Base-by-base conservation (phyloP, 2,329 filamentous ascomycete genomes). In the Venturiaceae sp. region DNA sequence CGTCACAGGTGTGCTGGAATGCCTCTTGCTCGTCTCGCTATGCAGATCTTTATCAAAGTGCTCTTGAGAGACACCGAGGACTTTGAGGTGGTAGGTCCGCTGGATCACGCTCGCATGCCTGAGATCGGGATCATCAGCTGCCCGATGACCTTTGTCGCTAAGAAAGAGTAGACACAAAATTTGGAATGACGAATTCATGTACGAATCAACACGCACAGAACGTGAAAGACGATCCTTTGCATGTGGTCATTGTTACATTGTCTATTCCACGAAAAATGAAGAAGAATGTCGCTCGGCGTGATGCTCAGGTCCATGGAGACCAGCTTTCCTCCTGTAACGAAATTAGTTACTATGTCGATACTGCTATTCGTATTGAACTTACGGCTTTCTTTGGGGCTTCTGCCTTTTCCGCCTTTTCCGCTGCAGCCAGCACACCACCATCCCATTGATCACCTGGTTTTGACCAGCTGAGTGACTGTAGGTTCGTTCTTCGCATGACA, bases 101-200 rank as follows among this genome's bases (percentile, higher is more conserved):
- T 59, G 26, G 52, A 59, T 6, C 59, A 28, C 21, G 58, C 53
- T 23, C 23, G 57, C 7, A 59, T 58, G 57, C 54, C 57, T 30
- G 57, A 59, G 34, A 36, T 59, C 13, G 58, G 58, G 2, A 36
- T 58, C 23, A 58, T 59, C 23, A 58, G 36, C 26, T 59, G 54
- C 21, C 54, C 58, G 4, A 23, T 59, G 37, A 46, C 23, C 13
- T 57, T 59, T 55, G 50, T 47, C 23, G 44, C 44, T 6, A n/a
- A 47, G 11, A 30, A 46, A 26, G 44, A 47, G 23, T 3, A 30
- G 26, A 21, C 1, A 30, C n/a, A 3, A 16, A 50, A 23, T 1
- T 30, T 8, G 3, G 5, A 14, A 13, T 26, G n/a, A 26, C 9
- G 41, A 30, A 16, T 30, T 7, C 4, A 13, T 30, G 2, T 2